Conservation (phyloP, 495 filamentous ascomycete species). For the Aspergillus bertholletiae region DNA sequence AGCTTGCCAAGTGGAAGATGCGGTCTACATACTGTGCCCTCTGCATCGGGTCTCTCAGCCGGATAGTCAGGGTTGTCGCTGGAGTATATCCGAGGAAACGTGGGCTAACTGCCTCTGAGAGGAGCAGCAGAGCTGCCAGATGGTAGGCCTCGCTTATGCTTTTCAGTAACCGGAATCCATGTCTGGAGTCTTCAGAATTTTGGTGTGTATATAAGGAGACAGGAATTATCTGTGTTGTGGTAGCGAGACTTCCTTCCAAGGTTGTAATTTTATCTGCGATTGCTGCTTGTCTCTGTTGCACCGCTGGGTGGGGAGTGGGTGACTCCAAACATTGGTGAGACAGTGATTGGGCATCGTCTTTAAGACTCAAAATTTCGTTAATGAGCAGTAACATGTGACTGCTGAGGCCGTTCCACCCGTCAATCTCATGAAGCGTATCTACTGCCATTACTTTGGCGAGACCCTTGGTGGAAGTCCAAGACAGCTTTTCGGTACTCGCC, state of each 20-base stretch:
- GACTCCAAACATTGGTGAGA: neutral
- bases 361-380: neutral
- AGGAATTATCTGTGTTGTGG: neutral
- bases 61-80: neutral
- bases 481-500: neutral
- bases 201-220: neutral
- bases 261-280: neutral
- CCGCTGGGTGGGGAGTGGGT: neutral
- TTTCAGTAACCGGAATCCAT: neutral
- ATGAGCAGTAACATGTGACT: constrained; percentile 3
- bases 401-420: constrained; percentile 3
- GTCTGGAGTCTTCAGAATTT: neutral
- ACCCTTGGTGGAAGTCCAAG: neutral
- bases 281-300: neutral
- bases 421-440: neutral
- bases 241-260: neutral
- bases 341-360: neutral
- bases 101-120: neutral
- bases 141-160: neutral
- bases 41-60: neutral
- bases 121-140: neutral
- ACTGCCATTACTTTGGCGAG: neutral
- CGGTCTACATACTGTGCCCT: neutral
- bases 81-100: neutral
- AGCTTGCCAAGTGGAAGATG: neutral